Conservation (phyloP, 228 moss, liverwort and hornwort genomes). For the Sphagnum magellanicum region DNA sequence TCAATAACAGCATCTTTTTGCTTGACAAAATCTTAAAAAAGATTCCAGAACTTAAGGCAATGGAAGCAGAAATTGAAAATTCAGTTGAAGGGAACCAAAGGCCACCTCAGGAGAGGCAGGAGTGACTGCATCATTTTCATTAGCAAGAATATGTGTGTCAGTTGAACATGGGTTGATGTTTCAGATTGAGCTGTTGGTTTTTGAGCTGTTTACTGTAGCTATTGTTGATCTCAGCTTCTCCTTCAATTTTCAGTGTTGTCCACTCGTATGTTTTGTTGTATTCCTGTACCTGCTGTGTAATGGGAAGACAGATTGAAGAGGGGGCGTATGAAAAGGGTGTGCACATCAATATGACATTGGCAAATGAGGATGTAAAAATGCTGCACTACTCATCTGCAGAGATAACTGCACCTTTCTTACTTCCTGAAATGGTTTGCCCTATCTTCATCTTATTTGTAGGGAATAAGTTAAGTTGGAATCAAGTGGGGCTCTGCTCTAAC, state of each 20-base stretch:
- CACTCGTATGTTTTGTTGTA: too few species aligned
- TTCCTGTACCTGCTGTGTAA: too few species aligned
- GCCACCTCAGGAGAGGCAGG: conserved; percentile 88
- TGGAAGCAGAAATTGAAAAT: conserved; percentile 71
- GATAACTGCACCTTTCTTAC: conserved; percentile 91
- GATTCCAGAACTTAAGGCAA: conserved; percentile 82
- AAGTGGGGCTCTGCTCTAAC: too few species aligned
- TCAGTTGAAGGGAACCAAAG: conserved; percentile 48
- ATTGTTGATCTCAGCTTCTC: too few species aligned
- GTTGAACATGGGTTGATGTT: too few species aligned
- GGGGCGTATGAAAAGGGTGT: conserved; percentile 38
- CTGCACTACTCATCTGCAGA: conserved; percentile 85
- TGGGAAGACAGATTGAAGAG: too few species aligned
- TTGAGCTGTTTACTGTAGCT: too few species aligned
- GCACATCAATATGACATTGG: conserved; percentile 92
- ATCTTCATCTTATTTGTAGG: not conserved
- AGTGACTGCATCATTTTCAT: conserved; percentile 82
- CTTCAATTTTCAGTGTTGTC: too few species aligned
- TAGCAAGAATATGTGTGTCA: conserved; percentile 75
- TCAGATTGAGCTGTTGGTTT: too few species aligned
- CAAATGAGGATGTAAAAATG: conserved; percentile 97
- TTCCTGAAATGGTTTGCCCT: conserved; percentile 84
- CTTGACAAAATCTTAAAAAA: conserved; percentile 95
- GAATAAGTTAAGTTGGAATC: too few species aligned
- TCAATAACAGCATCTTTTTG: conserved; percentile 97